Evolutionary conservation across 2,329 filamentous ascomycete species (phyloP), one percentile per base, ranked within the genome.

Genomic region (Ceratocystis alfenasii): DNA sequence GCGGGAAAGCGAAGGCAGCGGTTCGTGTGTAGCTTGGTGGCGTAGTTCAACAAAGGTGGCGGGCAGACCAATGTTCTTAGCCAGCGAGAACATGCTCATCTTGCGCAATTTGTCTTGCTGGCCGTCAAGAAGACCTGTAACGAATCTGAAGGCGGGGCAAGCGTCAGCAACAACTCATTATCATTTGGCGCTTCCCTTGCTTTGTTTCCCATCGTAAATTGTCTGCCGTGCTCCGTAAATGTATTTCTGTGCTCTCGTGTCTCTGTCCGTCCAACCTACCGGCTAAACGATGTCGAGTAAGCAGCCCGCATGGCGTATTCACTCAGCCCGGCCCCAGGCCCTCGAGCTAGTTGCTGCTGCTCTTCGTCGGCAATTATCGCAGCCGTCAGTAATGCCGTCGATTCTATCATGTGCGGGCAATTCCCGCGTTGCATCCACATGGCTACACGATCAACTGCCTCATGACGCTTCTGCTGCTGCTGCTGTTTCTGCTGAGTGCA

Each of bases 11-110:
- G 87, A 86, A 0, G 92, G 92, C 66, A 96, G 78, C 73, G 91
- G 88, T 74, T 95, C 89, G 74, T 97, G 92, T 50, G 91, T 95
- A 55, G 89, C 89, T 76, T 95, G 89, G 74, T 96, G 92, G 59
- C 92, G 84, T 67, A 95, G 79, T 78, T 95, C 91, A 65, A 96
- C 90, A 74, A 96, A 95, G 0, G 87, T 87, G 0, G 87, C 84
- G 0, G 88, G 87, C 66, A 91, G 76, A 0, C 83, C 85, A 66
- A 90, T 83, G 48, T 80, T 83, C 73, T 83, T 85, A 68, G 87
- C 87, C 28, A 87, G 79, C 53, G 82, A 80, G 74, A 88, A 87
- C 88, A 91, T 90, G 75, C 81, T 87, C 77, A 81, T 81, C 77
- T 84, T 89, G 74, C 78, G 81, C 72, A 78, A 81, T 73, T 83